Evolutionary conservation across 2,329 filamentous ascomycete species (phyloP).

Genomic region (Teratosphaeria nubilosa): DNA sequence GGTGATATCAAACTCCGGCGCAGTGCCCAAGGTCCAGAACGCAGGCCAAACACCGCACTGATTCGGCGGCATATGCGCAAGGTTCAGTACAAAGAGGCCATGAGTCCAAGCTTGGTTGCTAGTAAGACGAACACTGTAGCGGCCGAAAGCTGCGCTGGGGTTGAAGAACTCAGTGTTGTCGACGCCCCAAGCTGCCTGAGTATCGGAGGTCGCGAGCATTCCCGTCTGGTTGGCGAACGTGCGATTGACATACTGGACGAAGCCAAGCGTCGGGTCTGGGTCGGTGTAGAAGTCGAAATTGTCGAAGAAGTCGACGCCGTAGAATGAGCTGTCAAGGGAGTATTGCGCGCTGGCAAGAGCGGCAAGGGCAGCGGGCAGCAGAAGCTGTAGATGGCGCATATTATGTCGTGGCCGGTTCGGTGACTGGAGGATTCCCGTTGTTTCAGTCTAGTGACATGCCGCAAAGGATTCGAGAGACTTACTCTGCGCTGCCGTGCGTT

Average conservation of each 20-base stretch:
- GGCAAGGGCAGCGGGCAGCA: background rate
- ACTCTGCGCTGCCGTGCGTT: background rate
- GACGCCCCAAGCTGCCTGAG: conserved; percentile 14
- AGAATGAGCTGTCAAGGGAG: conserved; percentile 35
- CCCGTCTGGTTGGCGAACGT: conserved; percentile 21
- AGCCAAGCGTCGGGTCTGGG: conserved; percentile 15
- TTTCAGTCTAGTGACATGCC: background rate
- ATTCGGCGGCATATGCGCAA: conserved; percentile 42
- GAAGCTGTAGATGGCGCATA: background rate
- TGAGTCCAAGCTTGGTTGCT: conserved; percentile 36
- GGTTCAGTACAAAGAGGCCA: conserved; percentile 39
- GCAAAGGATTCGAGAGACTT: background rate
- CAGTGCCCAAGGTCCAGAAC: conserved; percentile 17
- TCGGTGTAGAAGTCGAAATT: conserved; percentile 20
- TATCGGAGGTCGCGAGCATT: conserved; percentile 14
- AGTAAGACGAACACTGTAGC: conserved; percentile 37
- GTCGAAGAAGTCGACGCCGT: conserved; percentile 24
- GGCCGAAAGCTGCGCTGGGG: conserved; percentile 23
- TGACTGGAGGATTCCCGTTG: too few species aligned
- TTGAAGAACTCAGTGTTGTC: conserved; percentile 19
- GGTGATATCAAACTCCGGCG: conserved; percentile 26
- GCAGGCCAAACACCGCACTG: conserved; percentile 25
- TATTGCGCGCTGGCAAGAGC: conserved; percentile 3
- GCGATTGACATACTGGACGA: conserved; percentile 31
- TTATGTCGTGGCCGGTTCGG: background rate